Conservation (phyloP, 179 eudicot genomes). For the Camellia oleifera region DNA sequence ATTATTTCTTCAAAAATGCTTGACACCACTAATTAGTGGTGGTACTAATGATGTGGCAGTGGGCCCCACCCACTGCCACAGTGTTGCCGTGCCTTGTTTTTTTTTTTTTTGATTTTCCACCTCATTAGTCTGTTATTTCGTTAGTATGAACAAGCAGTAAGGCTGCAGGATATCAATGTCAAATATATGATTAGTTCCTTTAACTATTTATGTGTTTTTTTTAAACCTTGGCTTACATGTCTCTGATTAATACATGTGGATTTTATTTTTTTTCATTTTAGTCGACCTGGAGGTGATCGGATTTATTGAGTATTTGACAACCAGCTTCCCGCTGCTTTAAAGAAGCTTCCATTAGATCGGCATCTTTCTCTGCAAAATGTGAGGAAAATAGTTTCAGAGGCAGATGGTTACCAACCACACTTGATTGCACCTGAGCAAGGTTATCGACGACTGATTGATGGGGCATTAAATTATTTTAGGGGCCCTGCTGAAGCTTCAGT, state of each 20-base stretch:
- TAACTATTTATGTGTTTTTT: neutral
- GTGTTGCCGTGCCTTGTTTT: no score
- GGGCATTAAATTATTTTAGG: slow-evolving; percentile 62
- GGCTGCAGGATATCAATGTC: neutral
- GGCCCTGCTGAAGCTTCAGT: slow-evolving; percentile 95
- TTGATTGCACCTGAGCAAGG: slow-evolving; percentile 98
- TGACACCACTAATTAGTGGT: no score
- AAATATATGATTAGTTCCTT: neutral
- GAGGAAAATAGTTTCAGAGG: slow-evolving; percentile 66
- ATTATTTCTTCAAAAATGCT: no score
- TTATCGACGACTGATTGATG: slow-evolving; percentile 87
- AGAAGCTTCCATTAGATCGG: slow-evolving; percentile 85
- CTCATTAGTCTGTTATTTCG: no score
- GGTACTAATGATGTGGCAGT: no score
- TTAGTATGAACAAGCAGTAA: no score
- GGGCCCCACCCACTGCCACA: no score
- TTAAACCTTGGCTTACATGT: neutral
- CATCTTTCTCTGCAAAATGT: slow-evolving; percentile 82
- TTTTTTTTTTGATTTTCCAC: no score
- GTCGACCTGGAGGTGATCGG: slow-evolving; percentile 91
- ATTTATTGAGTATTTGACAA: slow-evolving; percentile 92
- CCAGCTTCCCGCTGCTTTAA: slow-evolving; percentile 94
- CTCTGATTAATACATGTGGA: neutral
- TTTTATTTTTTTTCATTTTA: slow-evolving; percentile 21
- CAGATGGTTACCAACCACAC: slow-evolving; percentile 97